phyloP scores from a whole-genome alignment of 1,284 basidiomycete genomes.

The Trichosporon sp. region DNA sequence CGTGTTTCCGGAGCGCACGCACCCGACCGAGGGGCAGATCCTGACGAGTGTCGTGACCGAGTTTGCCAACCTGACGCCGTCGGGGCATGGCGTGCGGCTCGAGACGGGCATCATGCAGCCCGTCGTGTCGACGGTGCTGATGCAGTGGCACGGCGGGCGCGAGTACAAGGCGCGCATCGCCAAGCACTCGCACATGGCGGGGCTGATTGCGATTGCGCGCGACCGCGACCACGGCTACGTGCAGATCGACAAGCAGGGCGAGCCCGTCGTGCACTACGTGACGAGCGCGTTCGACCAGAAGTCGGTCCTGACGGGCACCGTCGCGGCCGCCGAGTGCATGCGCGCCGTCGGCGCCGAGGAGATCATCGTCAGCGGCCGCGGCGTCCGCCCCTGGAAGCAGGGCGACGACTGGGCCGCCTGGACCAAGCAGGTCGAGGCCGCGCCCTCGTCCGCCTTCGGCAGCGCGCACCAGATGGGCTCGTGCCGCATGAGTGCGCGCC shows the following conservation, averaged over 20 bases:
- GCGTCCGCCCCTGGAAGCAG: slow-evolving; percentile 27
- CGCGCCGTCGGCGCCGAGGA: slow-evolving; percentile 49
- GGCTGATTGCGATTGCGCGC: slow-evolving; percentile 29
- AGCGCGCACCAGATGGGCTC: slow-evolving; percentile 51
- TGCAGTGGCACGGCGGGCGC: slow-evolving; percentile 39
- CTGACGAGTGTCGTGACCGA: slow-evolving; percentile 50
- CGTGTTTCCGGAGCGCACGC: slow-evolving; percentile 48
- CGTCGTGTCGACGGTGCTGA: slow-evolving; percentile 40
- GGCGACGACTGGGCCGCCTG: slow-evolving; percentile 30
- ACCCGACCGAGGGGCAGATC: slow-evolving; percentile 52
- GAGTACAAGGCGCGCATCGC: slow-evolving; percentile 48
- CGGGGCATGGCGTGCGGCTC: slow-evolving; percentile 50
- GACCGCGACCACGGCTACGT: slow-evolving; percentile 40
- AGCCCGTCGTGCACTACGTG: slow-evolving; percentile 48
- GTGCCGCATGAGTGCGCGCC: slow-evolving; percentile 47
- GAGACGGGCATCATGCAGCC: slow-evolving; percentile 51
- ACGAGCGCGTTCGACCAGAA: slow-evolving; percentile 46
- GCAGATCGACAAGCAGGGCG: slow-evolving; percentile 43
- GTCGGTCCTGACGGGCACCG: slow-evolving; percentile 44
- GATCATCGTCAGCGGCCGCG: slow-evolving; percentile 45
- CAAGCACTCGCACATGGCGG: slow-evolving; percentile 24
- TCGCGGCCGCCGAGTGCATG: slow-evolving; percentile 48
- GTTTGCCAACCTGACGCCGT: slow-evolving; percentile 40
- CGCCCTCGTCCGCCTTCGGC: slow-evolving; percentile 21
- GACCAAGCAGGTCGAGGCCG: slow-evolving; percentile 31